Evolutionary conservation across 179 eudicot genomes (phyloP).

Genomic region (Beta corolliflora): DNA sequence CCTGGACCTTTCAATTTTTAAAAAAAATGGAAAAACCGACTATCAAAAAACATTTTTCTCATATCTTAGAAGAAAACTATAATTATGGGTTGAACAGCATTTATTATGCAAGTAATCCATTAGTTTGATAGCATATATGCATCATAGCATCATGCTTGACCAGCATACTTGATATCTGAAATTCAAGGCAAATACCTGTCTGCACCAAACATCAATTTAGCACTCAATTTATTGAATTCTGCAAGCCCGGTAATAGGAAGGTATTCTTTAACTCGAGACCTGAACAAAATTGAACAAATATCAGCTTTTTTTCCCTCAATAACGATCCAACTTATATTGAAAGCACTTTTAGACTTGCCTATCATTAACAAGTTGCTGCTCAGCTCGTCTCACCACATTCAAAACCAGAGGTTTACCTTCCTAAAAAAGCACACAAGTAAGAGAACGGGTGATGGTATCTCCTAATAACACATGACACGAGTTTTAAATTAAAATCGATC

Average conservation of each 20-base stretch:
- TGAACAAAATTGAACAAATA: constrained; percentile 28
- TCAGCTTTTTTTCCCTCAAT: neutral
- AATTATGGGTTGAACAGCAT: neutral
- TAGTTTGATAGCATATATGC: neutral
- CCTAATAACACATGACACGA: neutral
- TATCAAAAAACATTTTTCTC: neutral
- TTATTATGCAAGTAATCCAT: neutral
- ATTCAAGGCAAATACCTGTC: constrained; percentile 55
- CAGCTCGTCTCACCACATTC: constrained; percentile 89
- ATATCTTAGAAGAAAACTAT: neutral
- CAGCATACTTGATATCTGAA: neutral
- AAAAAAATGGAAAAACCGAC: no score
- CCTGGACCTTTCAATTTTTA: no score
- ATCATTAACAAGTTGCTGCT: constrained; percentile 76
- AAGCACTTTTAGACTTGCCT: constrained; percentile 40
- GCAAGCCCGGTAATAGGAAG: constrained; percentile 93
- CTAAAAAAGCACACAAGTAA: constrained; percentile 36
- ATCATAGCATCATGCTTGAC: neutral
- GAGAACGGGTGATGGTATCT: neutral
- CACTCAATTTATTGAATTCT: constrained; percentile 93
- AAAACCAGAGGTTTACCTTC: constrained; percentile 98
- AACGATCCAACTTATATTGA: neutral
- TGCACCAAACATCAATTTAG: constrained; percentile 87
- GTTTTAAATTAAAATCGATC: neutral
- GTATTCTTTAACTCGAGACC: constrained; percentile 90